phyloP scores from a whole-genome alignment of 2,329 filamentous ascomycete genomes.

The Aspergillus aculeatus region DNA sequence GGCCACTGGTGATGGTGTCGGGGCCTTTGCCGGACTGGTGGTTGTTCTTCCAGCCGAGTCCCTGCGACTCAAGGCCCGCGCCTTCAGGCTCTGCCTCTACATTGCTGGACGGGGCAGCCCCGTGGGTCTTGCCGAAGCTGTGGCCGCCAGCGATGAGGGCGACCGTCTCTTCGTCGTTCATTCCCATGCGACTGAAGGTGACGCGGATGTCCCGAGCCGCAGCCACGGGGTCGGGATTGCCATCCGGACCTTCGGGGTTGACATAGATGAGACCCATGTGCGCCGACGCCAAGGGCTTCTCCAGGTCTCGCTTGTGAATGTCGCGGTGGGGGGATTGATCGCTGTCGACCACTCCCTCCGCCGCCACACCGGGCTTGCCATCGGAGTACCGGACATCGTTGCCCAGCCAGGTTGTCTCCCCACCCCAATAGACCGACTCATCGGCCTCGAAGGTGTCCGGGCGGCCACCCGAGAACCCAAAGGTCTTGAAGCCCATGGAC shows the following conservation, averaged over 20 bases:
- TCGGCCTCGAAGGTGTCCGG: slow-evolving; percentile 73
- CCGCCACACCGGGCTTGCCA: slow-evolving; percentile 29
- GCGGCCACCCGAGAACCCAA: slow-evolving; percentile 72
- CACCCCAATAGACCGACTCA: slow-evolving; percentile 75
- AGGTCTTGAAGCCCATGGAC: slow-evolving; percentile 71
- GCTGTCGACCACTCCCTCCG: slow-evolving; percentile 14
- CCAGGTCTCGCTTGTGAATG: slow-evolving; percentile 62
- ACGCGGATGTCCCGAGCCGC: slow-evolving; percentile 70
- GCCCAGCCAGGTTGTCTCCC: slow-evolving; percentile 71
- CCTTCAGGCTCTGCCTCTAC: slow-evolving; percentile 67
- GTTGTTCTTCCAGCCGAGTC: slow-evolving; percentile 70
- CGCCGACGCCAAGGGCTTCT: slow-evolving; percentile 65
- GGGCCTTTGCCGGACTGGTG: slow-evolving; percentile 66
- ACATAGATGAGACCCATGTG: slow-evolving; percentile 81
- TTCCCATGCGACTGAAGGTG: slow-evolving; percentile 76
- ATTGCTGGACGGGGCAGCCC: slow-evolving; percentile 63
- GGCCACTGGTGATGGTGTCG: slow-evolving; percentile 71
- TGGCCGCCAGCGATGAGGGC: slow-evolving; percentile 77
- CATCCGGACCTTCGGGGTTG: slow-evolving; percentile 76
- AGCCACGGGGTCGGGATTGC: slow-evolving; percentile 66
- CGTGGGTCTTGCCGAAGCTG: slow-evolving; percentile 78
- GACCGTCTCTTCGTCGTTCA: slow-evolving; percentile 80
- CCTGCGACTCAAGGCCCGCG: slow-evolving; percentile 64
- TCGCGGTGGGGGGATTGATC: slow-evolving; percentile 29
- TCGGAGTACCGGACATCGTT: slow-evolving; percentile 66